Conservation (phyloP, 2,329 filamentous ascomycete species). For the Aspergillus phoenicis region DNA sequence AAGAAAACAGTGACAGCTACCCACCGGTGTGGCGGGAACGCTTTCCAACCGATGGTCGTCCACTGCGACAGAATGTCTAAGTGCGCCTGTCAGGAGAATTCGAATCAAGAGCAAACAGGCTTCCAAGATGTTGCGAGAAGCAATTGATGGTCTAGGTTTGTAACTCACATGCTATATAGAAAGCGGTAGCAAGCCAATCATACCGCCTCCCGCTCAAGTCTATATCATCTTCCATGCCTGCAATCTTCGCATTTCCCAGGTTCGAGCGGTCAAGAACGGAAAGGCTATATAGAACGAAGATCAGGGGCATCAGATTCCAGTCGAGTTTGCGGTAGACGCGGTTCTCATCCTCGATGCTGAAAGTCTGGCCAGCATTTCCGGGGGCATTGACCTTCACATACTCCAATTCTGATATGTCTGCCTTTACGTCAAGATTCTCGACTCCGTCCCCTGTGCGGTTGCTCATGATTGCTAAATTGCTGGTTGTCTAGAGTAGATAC, state of each 20-base stretch:
- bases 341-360: conserved; percentile 1
- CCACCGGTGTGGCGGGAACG: conserved; percentile 30
- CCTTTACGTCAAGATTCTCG: neutral
- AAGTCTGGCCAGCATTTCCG: neutral
- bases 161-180: conserved; percentile 24
- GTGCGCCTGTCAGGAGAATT: neutral
- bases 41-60: conserved; percentile 26
- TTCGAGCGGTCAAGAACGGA: conserved; percentile 7
- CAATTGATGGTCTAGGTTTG: neutral
- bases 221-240: conserved; percentile 21
- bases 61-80: conserved; percentile 4
- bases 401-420: neutral
- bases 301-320: conserved; percentile 11
- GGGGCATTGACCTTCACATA: neutral
- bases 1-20: conserved; percentile 27
- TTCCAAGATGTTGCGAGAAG: neutral
- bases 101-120: neutral
- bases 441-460: neutral
- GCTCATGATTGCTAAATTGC: neutral
- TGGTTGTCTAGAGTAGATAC: neutral
- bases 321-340: conserved; percentile 10
- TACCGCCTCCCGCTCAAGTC: conserved; percentile 20
- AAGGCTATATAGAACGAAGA: conserved; percentile 4
- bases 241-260: conserved; percentile 19
- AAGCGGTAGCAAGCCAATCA: conserved; percentile 21